Evolutionary conservation across 2,329 filamentous ascomycete species (phyloP).

Genomic region (Colletotrichum somersetense): DNA sequence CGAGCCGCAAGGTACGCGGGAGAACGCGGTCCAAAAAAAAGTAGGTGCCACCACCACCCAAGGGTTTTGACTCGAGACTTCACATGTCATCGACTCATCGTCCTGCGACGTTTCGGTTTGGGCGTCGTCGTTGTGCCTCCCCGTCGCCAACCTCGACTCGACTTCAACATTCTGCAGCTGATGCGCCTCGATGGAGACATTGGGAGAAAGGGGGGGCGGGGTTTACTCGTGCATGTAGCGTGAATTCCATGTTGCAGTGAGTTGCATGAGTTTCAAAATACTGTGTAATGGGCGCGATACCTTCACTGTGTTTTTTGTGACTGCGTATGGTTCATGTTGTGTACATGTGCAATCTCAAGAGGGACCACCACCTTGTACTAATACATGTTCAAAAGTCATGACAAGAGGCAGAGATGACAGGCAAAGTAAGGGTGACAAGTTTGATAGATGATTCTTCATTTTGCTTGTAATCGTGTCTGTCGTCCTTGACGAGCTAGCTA

Average conservation of each 20-base stretch:
- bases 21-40: not conserved
- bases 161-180: not conserved
- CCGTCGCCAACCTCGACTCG: not conserved
- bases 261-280: too few species aligned
- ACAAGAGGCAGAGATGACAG: not conserved
- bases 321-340: too few species aligned
- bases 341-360: too few species aligned
- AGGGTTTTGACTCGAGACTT: conserved; percentile 10
- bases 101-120: conserved; percentile 7
- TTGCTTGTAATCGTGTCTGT: not conserved
- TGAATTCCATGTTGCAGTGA: not conserved
- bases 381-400: not conserved
- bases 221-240: not conserved
- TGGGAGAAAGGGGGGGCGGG: too few species aligned
- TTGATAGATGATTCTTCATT: not conserved
- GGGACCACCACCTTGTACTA: too few species aligned
- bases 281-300: too few species aligned
- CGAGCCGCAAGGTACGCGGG: conserved; percentile 26
- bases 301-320: too few species aligned
- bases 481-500: conserved; percentile 10
- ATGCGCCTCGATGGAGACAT: not conserved
- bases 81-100: conserved; percentile 20
- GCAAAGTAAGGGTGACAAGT: rapidly evolving
- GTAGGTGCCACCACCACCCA: not conserved
- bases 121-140: not conserved